These are phyloP conservation scores for Kodamaea neixiangensis DNA, from an alignment of 805 yeast species.

Conservation along the genomic window DNA sequence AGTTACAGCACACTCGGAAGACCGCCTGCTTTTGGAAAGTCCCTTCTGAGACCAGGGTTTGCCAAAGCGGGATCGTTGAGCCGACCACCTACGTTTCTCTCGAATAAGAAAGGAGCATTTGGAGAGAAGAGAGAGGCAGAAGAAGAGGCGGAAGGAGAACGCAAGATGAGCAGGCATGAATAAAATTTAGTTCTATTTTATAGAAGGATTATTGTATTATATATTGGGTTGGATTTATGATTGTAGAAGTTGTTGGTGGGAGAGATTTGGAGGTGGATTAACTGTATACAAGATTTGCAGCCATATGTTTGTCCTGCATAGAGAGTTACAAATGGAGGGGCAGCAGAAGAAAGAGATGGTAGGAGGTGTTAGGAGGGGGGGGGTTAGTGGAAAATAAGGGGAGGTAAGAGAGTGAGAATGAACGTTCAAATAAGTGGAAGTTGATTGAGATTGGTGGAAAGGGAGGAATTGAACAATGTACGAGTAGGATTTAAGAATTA, in stretches of 20 bases:
- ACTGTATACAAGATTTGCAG: background rate
- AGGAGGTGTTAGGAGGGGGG: too few species aligned
- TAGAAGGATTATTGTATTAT: conserved; percentile 5
- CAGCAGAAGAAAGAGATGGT: background rate
- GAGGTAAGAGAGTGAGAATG: too few species aligned
- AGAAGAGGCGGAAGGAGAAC: conserved; percentile 7
- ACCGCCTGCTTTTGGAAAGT: conserved; percentile 24
- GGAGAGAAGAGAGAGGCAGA: conserved; percentile 10
- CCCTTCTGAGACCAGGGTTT: conserved; percentile 25
- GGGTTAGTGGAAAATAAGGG: too few species aligned
- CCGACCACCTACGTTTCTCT: conserved; percentile 40
- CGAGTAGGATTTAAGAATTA: too few species aligned
- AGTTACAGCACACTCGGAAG: conserved; percentile 26
- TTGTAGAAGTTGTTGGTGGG: background rate
- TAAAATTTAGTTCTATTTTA: conserved; percentile 2
- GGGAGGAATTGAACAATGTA: too few species aligned
- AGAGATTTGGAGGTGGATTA: background rate
- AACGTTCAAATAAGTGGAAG: too few species aligned
- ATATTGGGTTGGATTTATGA: background rate
- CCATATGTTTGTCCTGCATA: background rate
- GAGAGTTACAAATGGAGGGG: background rate
- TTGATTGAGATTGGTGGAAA: too few species aligned
- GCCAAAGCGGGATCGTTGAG: conserved; percentile 34
- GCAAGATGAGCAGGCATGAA: conserved; percentile 12
- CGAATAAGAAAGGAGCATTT: conserved; percentile 21